phyloP scores from a whole-genome alignment of 2,329 filamentous ascomycete species.

The Neospermospora avenae region DNA sequence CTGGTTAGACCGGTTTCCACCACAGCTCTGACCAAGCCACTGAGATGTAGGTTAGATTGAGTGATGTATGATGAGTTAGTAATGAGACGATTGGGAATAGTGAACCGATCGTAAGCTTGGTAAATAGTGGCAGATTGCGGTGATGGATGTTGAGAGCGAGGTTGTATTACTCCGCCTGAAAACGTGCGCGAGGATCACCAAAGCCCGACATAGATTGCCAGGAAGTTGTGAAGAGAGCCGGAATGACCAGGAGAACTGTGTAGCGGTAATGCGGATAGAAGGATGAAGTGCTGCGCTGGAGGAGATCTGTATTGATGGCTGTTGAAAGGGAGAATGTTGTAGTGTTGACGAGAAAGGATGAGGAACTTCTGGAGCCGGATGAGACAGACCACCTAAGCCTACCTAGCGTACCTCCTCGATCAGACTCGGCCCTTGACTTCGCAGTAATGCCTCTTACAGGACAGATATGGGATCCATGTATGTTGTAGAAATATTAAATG shows the following conservation, averaged over 20 bases:
- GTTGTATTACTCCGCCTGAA: neutral
- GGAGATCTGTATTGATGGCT: neutral
- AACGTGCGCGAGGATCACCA: neutral
- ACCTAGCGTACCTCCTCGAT: neutral
- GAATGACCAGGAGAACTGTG: neutral
- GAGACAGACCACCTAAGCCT: neutral
- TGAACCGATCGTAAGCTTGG: neutral
- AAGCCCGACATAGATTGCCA: neutral
- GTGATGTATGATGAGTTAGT: neutral
- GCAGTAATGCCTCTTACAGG: neutral
- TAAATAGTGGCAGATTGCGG: neutral
- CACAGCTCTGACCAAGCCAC: constrained; percentile 9
- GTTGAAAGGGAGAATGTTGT: neutral
- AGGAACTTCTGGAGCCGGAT: neutral
- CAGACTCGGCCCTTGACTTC: neutral
- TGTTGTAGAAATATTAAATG: neutral
- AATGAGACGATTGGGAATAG: constrained; percentile 1
- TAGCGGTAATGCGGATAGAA: neutral
- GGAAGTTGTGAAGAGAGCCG: neutral
- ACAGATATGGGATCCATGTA: neutral
- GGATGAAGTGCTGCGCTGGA: neutral
- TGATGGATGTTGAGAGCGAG: neutral
- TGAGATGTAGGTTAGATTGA: neutral
- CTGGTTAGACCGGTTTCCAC: constrained; percentile 7
- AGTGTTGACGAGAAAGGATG: neutral